Conservation (phyloP, 306 rosid species). For the Cucumis melo region DNA sequence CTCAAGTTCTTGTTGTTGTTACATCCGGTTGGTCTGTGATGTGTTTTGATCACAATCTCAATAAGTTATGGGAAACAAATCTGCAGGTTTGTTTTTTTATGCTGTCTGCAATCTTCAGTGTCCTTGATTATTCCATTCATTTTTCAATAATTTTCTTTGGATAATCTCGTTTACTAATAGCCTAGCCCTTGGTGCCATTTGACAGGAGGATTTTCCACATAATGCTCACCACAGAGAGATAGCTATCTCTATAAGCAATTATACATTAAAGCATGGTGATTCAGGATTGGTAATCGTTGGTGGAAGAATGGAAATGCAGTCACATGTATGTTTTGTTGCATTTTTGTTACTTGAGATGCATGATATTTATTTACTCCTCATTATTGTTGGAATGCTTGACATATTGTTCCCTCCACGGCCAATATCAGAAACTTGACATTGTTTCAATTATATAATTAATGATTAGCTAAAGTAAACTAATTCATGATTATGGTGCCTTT, state of each 20-base stretch:
- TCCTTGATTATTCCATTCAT: neutral
- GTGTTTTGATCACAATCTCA: conserved; percentile 95
- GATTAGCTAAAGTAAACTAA: neutral
- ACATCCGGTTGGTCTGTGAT: conserved; percentile 94
- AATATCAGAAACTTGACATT: neutral
- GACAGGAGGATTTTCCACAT: conserved; percentile 90
- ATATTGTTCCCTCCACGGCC: neutral
- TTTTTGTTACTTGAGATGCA: neutral
- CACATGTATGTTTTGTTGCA: conserved; percentile 48
- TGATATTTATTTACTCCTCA: neutral
- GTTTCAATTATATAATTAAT: neutral
- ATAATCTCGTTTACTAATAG: neutral
- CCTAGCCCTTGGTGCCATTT: conserved; percentile 10
- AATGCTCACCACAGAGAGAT: conserved; percentile 93
- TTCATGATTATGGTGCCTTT: neutral
- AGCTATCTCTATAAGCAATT: conserved; percentile 72
- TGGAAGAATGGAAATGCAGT: conserved; percentile 95
- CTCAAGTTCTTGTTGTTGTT: conserved; percentile 85
- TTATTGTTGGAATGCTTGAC: neutral
- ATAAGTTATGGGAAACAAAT: conserved; percentile 81
- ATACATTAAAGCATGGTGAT: conserved; percentile 89
- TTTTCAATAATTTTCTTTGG: neutral
- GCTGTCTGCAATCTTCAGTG: neutral
- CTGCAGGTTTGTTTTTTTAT: conserved; percentile 51
- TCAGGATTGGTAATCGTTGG: conserved; percentile 86